Conservation (phyloP, 2,329 filamentous ascomycete genomes). For the Fusarium humuli region DNA sequence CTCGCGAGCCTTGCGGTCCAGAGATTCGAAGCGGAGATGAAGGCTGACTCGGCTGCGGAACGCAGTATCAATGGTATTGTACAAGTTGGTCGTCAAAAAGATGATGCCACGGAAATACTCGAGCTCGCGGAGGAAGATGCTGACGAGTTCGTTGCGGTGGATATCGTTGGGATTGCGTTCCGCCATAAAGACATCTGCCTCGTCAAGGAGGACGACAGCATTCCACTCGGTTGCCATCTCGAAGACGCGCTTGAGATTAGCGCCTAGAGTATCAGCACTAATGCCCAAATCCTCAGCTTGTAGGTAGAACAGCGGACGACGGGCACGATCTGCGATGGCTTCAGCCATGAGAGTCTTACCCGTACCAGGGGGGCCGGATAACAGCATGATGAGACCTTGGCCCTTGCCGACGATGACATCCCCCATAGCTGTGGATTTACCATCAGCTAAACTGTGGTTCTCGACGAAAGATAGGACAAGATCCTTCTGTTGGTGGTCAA, state of each 20-base stretch:
- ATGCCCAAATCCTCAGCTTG: constrained; percentile 62
- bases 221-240: constrained; percentile 62
- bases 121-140: constrained; percentile 60
- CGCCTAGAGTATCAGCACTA: constrained; percentile 57
- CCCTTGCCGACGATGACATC: constrained; percentile 59
- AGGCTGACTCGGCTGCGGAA: constrained; percentile 61
- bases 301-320: constrained; percentile 59
- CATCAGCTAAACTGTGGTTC: constrained; percentile 51
- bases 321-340: constrained; percentile 56
- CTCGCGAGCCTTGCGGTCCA: constrained; percentile 54
- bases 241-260: constrained; percentile 60
- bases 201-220: constrained; percentile 63
- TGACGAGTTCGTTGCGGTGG: constrained; percentile 61
- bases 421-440: constrained; percentile 43
- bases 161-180: constrained; percentile 59
- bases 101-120: constrained; percentile 60
- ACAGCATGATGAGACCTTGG: constrained; percentile 58
- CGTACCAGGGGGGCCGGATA: constrained; percentile 60
- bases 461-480: constrained; percentile 61
- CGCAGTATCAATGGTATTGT: constrained; percentile 57
- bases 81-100: constrained; percentile 59
- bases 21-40: constrained; percentile 58
- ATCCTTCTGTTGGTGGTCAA: constrained; percentile 60
- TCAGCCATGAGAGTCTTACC: constrained; percentile 61
- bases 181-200: constrained; percentile 66